Conservation (phyloP, 805 yeast genomes). For the Teunomyces stri region DNA sequence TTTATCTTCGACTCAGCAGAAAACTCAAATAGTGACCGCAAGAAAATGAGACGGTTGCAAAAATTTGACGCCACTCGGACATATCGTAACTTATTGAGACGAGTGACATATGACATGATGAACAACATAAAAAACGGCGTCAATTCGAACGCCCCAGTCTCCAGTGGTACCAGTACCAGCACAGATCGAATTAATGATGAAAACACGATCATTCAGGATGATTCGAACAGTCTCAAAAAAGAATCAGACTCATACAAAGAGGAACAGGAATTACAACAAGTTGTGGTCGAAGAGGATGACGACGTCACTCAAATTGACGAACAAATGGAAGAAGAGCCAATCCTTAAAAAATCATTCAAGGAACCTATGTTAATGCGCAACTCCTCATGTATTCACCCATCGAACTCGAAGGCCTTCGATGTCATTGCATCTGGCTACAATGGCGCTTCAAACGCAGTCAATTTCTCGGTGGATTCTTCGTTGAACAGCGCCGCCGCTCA, state of each 20-base stretch:
- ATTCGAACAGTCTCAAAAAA: conserved; percentile 8
- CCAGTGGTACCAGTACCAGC: conserved; percentile 26
- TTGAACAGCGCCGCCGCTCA: conserved; percentile 31
- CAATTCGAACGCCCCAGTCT: conserved; percentile 11
- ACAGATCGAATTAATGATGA: conserved; percentile 22
- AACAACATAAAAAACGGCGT: conserved; percentile 23
- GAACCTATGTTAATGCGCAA: conserved; percentile 30
- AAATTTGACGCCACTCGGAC: conserved; percentile 42
- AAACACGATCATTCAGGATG: conserved; percentile 13
- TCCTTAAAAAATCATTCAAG: conserved; percentile 23
- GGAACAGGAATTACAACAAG: conserved; percentile 11
- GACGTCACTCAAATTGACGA: conserved; percentile 9
- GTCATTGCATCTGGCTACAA: conserved; percentile 46
- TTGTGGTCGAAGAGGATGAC: conserved; percentile 5
- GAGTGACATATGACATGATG: conserved; percentile 33
- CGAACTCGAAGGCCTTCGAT: conserved; percentile 40
- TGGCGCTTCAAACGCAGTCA: conserved; percentile 44
- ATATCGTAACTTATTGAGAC: conserved; percentile 37
- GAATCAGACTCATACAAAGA: conserved; percentile 10
- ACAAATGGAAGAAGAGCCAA: conserved; percentile 18
- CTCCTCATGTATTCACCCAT: conserved; percentile 40
- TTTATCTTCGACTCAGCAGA: conserved; percentile 62
- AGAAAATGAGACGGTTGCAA: conserved; percentile 36
- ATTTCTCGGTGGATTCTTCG: conserved; percentile 40
- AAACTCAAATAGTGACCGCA: conserved; percentile 37